These are phyloP conservation scores for Coemansia sp. DNA, from an alignment of 192 early-diverging fungal genomes.

Conservation along the genomic window DNA sequence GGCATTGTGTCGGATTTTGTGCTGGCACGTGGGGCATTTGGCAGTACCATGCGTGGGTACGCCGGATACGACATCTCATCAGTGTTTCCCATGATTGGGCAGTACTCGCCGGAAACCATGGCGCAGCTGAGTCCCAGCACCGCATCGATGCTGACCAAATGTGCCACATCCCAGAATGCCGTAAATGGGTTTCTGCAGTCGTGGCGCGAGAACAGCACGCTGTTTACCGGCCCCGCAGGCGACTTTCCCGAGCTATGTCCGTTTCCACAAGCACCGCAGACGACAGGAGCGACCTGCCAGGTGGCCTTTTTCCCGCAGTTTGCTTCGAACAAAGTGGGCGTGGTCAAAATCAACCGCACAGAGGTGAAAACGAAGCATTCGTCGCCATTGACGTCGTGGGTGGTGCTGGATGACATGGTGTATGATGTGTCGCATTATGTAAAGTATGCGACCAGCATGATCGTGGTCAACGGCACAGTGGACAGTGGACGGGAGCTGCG, in stretches of 20 bases:
- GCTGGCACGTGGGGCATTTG: constrained; percentile 31
- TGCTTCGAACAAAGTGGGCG: constrained; percentile 29
- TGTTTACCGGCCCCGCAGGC: constrained; percentile 14
- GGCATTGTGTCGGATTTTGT: constrained; percentile 50
- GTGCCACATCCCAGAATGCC: constrained; percentile 18
- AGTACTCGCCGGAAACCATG: constrained; percentile 19
- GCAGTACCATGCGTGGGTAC: constrained; percentile 40
- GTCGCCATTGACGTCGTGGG: constrained; percentile 36
- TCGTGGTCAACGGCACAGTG: constrained; percentile 36
- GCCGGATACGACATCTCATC: constrained; percentile 41
- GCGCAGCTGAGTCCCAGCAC: constrained; percentile 2
- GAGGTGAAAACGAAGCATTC: constrained; percentile 22
- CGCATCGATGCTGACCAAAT: constrained; percentile 22
- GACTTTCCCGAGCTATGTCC: constrained; percentile 35
- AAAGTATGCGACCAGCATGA: constrained; percentile 24
- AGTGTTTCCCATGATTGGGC: constrained; percentile 43
- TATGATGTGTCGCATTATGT: constrained; percentile 45
- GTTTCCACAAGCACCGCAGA: constrained; percentile 51
- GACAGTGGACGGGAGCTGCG: constrained; percentile 26
- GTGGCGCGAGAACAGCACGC: constrained; percentile 29
- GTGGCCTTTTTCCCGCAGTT: constrained; percentile 30
- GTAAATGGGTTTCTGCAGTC: constrained; percentile 19
- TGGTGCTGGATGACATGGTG: constrained; percentile 26
- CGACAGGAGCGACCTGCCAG: constrained; percentile 30
- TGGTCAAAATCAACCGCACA: constrained; percentile 28